Conservation (phyloP, 768 basidiomycete genomes). For the Dioszegia hungarica region DNA sequence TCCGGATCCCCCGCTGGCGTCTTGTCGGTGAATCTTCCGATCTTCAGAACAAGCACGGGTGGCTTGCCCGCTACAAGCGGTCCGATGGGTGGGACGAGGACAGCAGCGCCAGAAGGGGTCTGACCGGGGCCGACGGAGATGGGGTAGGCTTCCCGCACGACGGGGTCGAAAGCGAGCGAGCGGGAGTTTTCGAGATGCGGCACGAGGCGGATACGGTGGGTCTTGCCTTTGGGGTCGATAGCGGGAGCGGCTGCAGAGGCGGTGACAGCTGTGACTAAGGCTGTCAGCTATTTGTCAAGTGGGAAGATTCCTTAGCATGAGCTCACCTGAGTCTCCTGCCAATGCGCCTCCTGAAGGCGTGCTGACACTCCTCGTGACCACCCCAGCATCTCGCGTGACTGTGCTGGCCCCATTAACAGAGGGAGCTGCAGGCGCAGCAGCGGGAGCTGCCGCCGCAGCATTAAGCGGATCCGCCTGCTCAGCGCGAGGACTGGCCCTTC, state of each 20-base stretch:
- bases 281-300: background rate
- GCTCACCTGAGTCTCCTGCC: background rate
- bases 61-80: slow-evolving; percentile 23
- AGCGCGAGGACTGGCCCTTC: slow-evolving; percentile 14
- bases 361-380: slow-evolving; percentile 38
- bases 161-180: slow-evolving; percentile 85
- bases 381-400: slow-evolving; percentile 9
- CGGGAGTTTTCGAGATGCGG: slow-evolving; percentile 89
- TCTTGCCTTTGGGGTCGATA: slow-evolving; percentile 22
- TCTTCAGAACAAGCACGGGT: slow-evolving; percentile 57
- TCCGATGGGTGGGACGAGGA: slow-evolving; percentile 13
- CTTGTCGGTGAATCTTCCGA: slow-evolving; percentile 87
- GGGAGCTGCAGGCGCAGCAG: background rate
- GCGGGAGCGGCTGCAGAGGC: background rate
- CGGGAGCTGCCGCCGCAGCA: background rate
- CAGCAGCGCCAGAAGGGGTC: slow-evolving; percentile 21
- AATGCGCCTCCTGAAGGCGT: slow-evolving; percentile 21
- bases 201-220: slow-evolving; percentile 83
- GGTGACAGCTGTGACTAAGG: background rate
- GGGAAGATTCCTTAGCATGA: background rate
- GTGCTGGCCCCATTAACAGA: background rate
- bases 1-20: slow-evolving; percentile 50
- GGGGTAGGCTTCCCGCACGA: slow-evolving; percentile 69
- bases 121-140: slow-evolving; percentile 25
- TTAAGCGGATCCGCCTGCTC: slow-evolving; percentile 19